Evolutionary conservation across 2,329 filamentous ascomycete genomes (phyloP).

Genomic region (Cryphonectria carpinicola): DNA sequence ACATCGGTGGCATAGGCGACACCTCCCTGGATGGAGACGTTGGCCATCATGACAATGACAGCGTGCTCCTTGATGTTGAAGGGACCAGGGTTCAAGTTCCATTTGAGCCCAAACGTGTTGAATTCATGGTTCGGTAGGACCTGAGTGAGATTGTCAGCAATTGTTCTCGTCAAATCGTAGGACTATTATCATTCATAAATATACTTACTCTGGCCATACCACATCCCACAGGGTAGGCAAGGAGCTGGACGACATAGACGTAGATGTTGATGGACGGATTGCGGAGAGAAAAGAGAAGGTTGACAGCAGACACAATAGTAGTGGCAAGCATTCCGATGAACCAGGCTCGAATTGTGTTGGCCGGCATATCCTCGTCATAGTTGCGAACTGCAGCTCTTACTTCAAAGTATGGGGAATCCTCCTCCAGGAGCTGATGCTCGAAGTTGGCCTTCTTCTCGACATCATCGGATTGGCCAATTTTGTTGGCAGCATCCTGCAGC

Average conservation of each 20-base stretch:
- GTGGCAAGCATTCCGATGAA: conserved; percentile 23
- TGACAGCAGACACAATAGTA: conserved; percentile 23
- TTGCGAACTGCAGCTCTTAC: conserved; percentile 37
- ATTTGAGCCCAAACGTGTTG: conserved; percentile 34
- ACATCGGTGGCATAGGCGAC: conserved; percentile 45
- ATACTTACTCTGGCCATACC: conserved; percentile 20
- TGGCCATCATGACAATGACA: conserved; percentile 41
- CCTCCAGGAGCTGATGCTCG: conserved; percentile 24
- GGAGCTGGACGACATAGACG: conserved; percentile 26
- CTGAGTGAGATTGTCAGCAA: not conserved
- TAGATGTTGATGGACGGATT: conserved; percentile 23
- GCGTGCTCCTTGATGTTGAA: conserved; percentile 42
- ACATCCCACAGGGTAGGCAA: conserved; percentile 20
- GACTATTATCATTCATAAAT: not conserved
- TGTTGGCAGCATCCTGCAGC: conserved; percentile 15
- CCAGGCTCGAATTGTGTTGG: conserved; percentile 27
- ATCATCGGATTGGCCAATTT: conserved; percentile 25
- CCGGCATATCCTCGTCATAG: conserved; percentile 26
- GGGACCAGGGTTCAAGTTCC: conserved; percentile 39
- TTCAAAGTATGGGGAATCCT: conserved; percentile 29
- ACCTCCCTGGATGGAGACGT: conserved; percentile 24
- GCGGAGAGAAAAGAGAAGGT: conserved; percentile 25
- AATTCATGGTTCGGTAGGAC: conserved; percentile 26
- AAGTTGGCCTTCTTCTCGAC: conserved; percentile 28
- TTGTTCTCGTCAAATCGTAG: not conserved